Evolutionary conservation across 164 flowering plant genomes (phyloP).

Genomic region (Saururus chinensis): DNA sequence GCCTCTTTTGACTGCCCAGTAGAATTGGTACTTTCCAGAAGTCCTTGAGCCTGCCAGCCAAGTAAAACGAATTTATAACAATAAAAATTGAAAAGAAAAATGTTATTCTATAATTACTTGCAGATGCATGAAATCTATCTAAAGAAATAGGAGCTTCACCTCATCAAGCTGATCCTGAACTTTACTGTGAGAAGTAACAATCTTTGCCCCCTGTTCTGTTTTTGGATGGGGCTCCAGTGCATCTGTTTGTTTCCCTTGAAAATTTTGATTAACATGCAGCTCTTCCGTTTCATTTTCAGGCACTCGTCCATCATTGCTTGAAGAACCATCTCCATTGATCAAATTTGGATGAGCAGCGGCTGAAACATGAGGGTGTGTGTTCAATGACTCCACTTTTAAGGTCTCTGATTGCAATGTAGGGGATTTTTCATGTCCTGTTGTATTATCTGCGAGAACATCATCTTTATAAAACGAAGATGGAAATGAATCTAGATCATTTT

Average conservation of each 20-base stretch:
- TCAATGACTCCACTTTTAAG: slow-evolving; percentile 20
- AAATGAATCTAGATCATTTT: slow-evolving; percentile 16
- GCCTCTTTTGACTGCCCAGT: slow-evolving; percentile 98
- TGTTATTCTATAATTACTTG: not conserved
- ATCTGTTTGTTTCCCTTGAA: slow-evolving; percentile 23
- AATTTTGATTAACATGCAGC: slow-evolving; percentile 16
- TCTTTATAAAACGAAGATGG: slow-evolving; percentile 30
- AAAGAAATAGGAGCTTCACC: slow-evolving; percentile 33
- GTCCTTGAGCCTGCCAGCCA: slow-evolving; percentile 83
- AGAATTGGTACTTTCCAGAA: slow-evolving; percentile 67
- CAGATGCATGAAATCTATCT: not conserved
- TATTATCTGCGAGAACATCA: slow-evolving; percentile 17
- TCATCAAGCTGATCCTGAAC: slow-evolving; percentile 91
- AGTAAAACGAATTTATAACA: slow-evolving; percentile 24
- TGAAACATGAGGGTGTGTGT: slow-evolving; percentile 23
- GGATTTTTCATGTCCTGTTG: slow-evolving; percentile 21
- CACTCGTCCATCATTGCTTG: slow-evolving; percentile 26
- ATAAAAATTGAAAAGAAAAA: slow-evolving; percentile 4
- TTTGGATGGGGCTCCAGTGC: slow-evolving; percentile 14
- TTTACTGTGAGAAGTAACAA: slow-evolving; percentile 29
- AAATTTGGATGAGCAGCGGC: slow-evolving; percentile 21
- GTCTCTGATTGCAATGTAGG: slow-evolving; percentile 17
- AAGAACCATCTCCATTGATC: slow-evolving; percentile 23
- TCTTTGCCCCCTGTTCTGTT: slow-evolving; percentile 23
- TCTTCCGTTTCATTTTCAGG: slow-evolving; percentile 23